Evolutionary conservation across 2,329 filamentous ascomycete species (phyloP).

Genomic region (Talaromyces sp.): DNA sequence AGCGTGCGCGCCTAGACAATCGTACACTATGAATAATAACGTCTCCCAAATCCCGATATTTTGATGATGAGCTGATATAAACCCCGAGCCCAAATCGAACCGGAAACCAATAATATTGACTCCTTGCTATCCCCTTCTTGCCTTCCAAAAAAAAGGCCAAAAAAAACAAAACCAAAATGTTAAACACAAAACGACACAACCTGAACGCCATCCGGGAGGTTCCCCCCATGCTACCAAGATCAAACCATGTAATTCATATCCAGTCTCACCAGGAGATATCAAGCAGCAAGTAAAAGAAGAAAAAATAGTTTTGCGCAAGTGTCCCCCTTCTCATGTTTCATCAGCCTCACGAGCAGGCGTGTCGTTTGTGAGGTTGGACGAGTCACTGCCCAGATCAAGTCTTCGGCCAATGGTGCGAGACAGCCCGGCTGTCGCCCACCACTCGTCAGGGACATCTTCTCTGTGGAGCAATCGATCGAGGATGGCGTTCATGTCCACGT

Average conservation of each 20-base stretch:
- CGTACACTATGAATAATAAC: not conserved
- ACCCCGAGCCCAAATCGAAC: not conserved
- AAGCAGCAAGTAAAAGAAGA: not conserved
- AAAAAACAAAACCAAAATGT: not conserved
- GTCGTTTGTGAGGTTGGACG: conserved; percentile 9
- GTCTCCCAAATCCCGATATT: not conserved
- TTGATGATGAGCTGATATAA: not conserved
- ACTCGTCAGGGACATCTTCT: conserved; percentile 74
- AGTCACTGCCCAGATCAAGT: conserved; percentile 20
- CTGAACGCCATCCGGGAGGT: not conserved
- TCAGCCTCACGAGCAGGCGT: not conserved
- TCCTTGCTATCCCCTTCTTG: not conserved
- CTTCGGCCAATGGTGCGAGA: conserved; percentile 47
- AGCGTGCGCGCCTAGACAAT: not conserved
- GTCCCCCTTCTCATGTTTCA: conserved; percentile 1
- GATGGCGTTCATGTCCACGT: conserved; percentile 62
- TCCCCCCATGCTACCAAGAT: not conserved
- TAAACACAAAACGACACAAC: not conserved
- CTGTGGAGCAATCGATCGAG: conserved; percentile 64
- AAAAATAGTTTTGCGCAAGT: not conserved
- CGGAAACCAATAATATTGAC: not conserved
- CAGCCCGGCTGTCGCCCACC: conserved; percentile 69
- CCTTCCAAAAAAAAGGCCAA: not conserved
- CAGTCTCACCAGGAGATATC: conserved; percentile 11
- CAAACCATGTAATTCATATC: not conserved